Conservation (phyloP, 139 green algal genomes). For the Closterium sp. region DNA sequence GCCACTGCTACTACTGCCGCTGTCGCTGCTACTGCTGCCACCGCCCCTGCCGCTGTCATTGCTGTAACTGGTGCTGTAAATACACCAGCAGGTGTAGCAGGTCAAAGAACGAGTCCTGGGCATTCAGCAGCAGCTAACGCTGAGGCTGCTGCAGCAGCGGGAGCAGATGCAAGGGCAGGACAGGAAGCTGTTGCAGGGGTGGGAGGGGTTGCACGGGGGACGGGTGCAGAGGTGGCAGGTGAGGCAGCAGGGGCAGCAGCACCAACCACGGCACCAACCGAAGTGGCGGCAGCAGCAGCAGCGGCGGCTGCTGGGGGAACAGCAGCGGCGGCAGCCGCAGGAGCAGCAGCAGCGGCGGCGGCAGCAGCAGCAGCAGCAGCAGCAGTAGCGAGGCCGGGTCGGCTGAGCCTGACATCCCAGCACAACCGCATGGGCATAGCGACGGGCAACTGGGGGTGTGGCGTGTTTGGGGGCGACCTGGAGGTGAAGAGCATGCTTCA, state of each 20-base stretch:
- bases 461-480: constrained; percentile 40
- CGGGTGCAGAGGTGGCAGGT: not conserved
- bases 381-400: too few relatives aligned
- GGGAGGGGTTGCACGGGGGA: not conserved
- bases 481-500: constrained; percentile 44
- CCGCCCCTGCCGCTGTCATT: not conserved
- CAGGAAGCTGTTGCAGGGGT: not conserved
- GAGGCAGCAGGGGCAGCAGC: not conserved
- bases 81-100: not conserved
- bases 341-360: too few relatives aligned
- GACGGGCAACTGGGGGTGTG: constrained; percentile 48
- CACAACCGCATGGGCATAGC: constrained; percentile 25
- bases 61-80: not conserved
- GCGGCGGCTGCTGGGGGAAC: too few relatives aligned
- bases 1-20: not conserved
- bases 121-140: not conserved
- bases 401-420: too few relatives aligned
- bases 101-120: too few relatives aligned
- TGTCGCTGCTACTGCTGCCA: not conserved
- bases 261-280: too few relatives aligned
- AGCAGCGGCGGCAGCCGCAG: too few relatives aligned
- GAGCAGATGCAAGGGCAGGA: not conserved
- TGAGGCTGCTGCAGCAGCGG: not conserved
- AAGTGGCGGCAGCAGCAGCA: too few relatives aligned
- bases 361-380: too few relatives aligned